phyloP scores from a whole-genome alignment of 257 asterid genomes.

The Capsicum rhomboideum region DNA sequence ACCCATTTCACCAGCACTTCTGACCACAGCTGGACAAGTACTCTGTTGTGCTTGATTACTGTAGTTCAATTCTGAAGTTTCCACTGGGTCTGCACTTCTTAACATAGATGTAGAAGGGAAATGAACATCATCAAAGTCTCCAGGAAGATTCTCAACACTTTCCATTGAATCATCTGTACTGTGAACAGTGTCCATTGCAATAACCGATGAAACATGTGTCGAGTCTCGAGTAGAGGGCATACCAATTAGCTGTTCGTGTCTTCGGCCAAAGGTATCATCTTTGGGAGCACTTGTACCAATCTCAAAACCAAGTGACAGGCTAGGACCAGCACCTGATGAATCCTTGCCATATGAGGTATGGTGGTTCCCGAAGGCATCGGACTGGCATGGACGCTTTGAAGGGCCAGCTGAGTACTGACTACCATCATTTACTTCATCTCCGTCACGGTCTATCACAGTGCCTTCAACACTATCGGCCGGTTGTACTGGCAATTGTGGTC shows the following conservation, averaged over 20 bases:
- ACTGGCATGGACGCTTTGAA: constrained; percentile 76
- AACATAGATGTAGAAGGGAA: constrained; percentile 65
- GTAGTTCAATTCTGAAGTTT: constrained; percentile 85
- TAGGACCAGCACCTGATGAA: constrained; percentile 87
- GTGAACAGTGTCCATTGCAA: constrained; percentile 94
- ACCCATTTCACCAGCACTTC: constrained; percentile 86
- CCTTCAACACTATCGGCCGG: constrained; percentile 97
- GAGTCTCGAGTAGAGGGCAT: constrained; percentile 65
- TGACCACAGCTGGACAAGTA: constrained; percentile 65
- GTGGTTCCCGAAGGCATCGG: constrained; percentile 30
- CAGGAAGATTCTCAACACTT: constrained; percentile 90
- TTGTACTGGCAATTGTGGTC: constrained; percentile 57
- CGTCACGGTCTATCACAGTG: constrained; percentile 94
- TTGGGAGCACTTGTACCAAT: constrained; percentile 44
- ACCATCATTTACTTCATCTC: constrained; percentile 93
- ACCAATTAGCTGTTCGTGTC: constrained; percentile 47
- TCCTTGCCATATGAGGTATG: constrained; percentile 40
- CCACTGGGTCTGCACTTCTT: constrained; percentile 57
- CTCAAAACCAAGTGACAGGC: constrained; percentile 65
- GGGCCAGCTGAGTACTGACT: constrained; percentile 77
- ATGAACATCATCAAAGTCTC: constrained; percentile 64
- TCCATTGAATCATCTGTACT: constrained; percentile 88
- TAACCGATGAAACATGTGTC: constrained; percentile 76
- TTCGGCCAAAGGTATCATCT: constrained; percentile 49
- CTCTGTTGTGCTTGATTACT: constrained; percentile 96